A percentile compares a stretch with the other conserved stretches of the same genome.
Evolutionary conservation across 345 rosid genomes (phyloP).

Genomic region (Streptanthus diversifolius): DNA sequence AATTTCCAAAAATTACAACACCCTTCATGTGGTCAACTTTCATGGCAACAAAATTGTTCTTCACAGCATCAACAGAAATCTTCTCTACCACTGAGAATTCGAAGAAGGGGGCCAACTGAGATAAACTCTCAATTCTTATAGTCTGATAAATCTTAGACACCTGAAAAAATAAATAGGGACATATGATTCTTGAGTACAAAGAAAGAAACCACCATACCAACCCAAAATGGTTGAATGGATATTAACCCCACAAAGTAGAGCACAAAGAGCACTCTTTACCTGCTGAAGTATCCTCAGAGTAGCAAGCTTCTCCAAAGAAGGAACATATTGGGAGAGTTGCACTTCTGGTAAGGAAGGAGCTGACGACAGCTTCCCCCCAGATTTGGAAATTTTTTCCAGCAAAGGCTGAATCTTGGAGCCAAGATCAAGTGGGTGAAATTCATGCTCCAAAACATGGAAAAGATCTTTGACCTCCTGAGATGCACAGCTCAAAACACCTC

Average conservation of each 20-base stretch:
- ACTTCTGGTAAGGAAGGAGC: constrained; percentile 91
- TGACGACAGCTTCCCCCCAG: constrained; percentile 87
- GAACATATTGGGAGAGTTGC: constrained; percentile 74
- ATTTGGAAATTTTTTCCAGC: constrained; percentile 68
- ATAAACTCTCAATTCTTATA: constrained; percentile 71
- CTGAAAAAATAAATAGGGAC: constrained; percentile 41
- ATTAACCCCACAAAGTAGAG: not conserved
- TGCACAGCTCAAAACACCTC: constrained; percentile 90
- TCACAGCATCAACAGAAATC: constrained; percentile 91
- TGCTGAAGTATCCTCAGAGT: constrained; percentile 88
- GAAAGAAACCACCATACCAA: not conserved
- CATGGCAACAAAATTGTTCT: constrained; percentile 72
- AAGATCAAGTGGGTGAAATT: constrained; percentile 81
- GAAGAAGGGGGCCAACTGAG: constrained; percentile 86
- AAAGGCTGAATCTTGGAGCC: constrained; percentile 75
- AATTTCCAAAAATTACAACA: constrained; percentile 55
- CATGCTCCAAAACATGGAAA: constrained; percentile 84
- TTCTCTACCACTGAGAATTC: constrained; percentile 79
- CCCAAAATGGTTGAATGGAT: not conserved
- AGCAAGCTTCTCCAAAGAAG: constrained; percentile 82
- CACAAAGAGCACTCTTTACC: constrained; percentile 40
- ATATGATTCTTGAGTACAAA: not conserved
- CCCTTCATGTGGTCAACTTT: constrained; percentile 88
- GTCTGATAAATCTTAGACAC: constrained; percentile 86
- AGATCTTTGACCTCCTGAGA: constrained; percentile 98